Conservation (phyloP, 495 filamentous ascomycete genomes). For the Halenospora varia region DNA sequence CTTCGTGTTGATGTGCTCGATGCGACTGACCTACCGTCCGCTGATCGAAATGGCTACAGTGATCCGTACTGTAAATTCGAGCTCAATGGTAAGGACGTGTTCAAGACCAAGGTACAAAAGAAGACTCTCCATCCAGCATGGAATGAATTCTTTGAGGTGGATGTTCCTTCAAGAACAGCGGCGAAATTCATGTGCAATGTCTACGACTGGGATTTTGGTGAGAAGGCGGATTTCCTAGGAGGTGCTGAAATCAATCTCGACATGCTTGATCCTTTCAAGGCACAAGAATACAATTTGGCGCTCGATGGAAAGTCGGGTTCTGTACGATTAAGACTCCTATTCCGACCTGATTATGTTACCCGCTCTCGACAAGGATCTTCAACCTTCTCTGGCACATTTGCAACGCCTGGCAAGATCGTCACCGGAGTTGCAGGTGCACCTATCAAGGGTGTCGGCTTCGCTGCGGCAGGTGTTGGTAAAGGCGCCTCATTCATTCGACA, state of each 20-base stretch:
- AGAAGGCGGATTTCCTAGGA: slow-evolving; percentile 85
- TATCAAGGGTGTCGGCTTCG: slow-evolving; percentile 73
- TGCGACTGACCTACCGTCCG: slow-evolving; percentile 80
- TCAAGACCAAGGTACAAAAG: slow-evolving; percentile 92
- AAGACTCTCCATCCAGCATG: slow-evolving; percentile 92
- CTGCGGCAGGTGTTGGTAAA: slow-evolving; percentile 77
- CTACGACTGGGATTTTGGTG: slow-evolving; percentile 93
- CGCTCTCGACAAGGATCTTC: slow-evolving; percentile 85
- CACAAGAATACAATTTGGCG: slow-evolving; percentile 64
- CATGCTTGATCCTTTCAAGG: slow-evolving; percentile 77
- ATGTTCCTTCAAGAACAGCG: slow-evolving; percentile 75
- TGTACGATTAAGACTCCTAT: slow-evolving; percentile 80
- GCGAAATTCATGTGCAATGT: slow-evolving; percentile 77
- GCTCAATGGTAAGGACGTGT: slow-evolving; percentile 77
- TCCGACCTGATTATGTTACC: slow-evolving; percentile 89
- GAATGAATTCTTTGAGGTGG: slow-evolving; percentile 92
- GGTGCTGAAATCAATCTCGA: slow-evolving; percentile 72
- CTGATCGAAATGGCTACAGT: slow-evolving; percentile 92
- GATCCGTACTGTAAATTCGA: slow-evolving; percentile 96
- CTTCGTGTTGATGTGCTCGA: slow-evolving; percentile 89
- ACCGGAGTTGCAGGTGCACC: slow-evolving; percentile 75
- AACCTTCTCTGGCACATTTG: slow-evolving; percentile 91
- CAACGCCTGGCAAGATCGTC: slow-evolving; percentile 85
- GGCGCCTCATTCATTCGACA: slow-evolving; percentile 74
- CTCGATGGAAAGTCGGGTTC: slow-evolving; percentile 88